Base-by-base conservation (phyloP, 2,329 filamentous ascomycete species). In the Amesomyces nigricolor region DNA sequence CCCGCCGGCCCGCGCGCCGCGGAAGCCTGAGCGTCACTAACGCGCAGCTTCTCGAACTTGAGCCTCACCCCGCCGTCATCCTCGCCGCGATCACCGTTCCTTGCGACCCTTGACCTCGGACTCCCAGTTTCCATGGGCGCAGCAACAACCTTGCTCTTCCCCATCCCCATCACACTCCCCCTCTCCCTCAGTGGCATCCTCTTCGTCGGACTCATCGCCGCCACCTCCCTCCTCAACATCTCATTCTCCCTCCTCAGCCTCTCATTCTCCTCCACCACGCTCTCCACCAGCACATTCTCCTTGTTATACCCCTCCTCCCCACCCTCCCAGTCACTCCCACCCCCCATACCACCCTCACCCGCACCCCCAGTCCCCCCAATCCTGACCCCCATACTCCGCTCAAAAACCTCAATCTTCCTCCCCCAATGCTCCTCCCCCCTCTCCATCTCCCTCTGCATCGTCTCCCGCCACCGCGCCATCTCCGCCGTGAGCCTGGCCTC, bases 391-490 rank as follows among this genome's bases (percentile, higher is more conserved):
- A 81, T 70, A 2, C 77, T 71, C 2, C 77, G 74, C 67, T 82
- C 79, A 44, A 82, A 75, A 0, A 83, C 73, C 57, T 81, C 92
- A 7, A 69, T 79, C 73, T 99, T 99, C 62, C 83, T 83, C 69
- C 97, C 91, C 67, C 94, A 81, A 70, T 95, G 89, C 67, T 89
- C 88, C 58, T 96, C 90, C 51, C 85, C 84, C 44, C 84, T 81
- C 63, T 95, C 91, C 58, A 83, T 80, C 68, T 96, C 91, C 5
- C 87, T 82, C 16, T 89, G 87, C 69, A 91, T 81, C 0, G 83
- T 87, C 0, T 80, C 81, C 67, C 92, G 87, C 88, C 90, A 96
- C n/a, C 89, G 78, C 9, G 81, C 79, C 69, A 89, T 82, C 68
- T 96, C 91, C 11, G 85, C 73, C 17, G 84, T 81, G 46, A 96